Evolutionary conservation across 306 rosid species (phyloP).

Genomic region (Trifolium fragiferum): DNA sequence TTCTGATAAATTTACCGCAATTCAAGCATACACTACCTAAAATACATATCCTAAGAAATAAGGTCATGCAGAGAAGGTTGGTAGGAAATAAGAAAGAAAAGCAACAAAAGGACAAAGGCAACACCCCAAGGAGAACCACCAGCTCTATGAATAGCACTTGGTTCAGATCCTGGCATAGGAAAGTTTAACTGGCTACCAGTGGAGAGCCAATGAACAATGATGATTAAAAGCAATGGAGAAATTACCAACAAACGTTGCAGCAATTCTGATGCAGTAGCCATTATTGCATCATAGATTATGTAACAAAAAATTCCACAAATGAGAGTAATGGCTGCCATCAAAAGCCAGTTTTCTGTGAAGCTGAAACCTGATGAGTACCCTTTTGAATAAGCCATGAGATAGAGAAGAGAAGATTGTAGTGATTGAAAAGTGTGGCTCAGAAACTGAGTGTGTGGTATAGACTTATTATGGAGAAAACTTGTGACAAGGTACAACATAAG

Average conservation of each 20-base stretch:
- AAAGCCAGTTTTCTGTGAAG: conserved; percentile 61
- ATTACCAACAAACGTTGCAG: conserved; percentile 69
- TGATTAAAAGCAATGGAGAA: conserved; percentile 67
- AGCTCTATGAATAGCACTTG: conserved; percentile 66
- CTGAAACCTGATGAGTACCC: conserved; percentile 44
- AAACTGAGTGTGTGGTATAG: conserved; percentile 1
- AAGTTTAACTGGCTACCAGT: conserved; percentile 57
- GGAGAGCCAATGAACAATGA: conserved; percentile 77
- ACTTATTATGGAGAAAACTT: conserved; percentile 21
- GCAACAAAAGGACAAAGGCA: conserved; percentile 58
- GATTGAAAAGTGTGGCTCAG: conserved; percentile 1
- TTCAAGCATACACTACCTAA: background rate
- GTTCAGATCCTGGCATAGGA: conserved; percentile 80
- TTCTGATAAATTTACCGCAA: background rate
- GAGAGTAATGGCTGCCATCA: conserved; percentile 44
- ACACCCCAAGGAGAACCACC: conserved; percentile 88
- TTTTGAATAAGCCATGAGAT: conserved; percentile 52
- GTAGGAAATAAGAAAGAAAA: conserved; percentile 67
- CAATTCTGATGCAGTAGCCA: conserved; percentile 72
- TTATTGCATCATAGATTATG: conserved; percentile 62
- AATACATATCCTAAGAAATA: conserved; percentile 41
- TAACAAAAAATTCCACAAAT: conserved; percentile 56
- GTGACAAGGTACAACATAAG: conserved; percentile 4
- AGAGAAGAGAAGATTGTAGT: background rate
- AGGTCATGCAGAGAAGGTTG: conserved; percentile 66